phyloP scores from a whole-genome alignment of 2,329 filamentous ascomycete genomes.

The Neofusicoccum umdonicola region DNA sequence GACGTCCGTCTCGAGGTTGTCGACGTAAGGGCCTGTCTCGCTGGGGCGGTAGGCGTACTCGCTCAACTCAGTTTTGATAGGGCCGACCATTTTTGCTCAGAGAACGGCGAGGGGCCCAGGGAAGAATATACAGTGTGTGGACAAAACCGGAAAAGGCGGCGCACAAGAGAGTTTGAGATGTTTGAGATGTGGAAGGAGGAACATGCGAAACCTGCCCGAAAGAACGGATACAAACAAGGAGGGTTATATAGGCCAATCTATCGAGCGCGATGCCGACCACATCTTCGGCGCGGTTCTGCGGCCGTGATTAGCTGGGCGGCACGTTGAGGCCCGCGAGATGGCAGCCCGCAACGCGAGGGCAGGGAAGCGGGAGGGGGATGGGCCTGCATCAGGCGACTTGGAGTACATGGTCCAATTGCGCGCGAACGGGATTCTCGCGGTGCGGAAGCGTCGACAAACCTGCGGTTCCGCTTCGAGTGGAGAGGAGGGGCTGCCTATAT shows the following conservation, averaged over 20 bases:
- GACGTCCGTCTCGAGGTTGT: slow-evolving; percentile 37
- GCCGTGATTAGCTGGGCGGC: neutral
- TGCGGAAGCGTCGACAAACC: neutral
- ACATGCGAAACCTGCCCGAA: neutral
- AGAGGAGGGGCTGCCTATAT: neutral
- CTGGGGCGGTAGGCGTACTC: slow-evolving; percentile 6
- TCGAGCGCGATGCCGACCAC: neutral
- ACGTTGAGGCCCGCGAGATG: neutral
- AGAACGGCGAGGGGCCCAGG: neutral
- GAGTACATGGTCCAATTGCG: neutral
- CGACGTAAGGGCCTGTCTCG: slow-evolving; percentile 24
- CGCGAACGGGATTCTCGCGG: neutral
- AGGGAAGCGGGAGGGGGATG: neutral
- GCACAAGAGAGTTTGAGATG: neutral
- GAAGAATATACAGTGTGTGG: neutral
- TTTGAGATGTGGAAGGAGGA: neutral
- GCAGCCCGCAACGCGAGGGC: neutral
- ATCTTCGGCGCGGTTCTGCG: neutral
- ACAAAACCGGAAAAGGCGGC: neutral
- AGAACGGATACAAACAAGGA: neutral
- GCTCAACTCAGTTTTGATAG: slow-evolving; percentile 13
- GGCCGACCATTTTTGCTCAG: neutral
- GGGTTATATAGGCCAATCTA: neutral
- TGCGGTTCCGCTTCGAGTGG: slow-evolving; percentile 1
- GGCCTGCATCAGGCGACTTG: neutral